Evolutionary conservation across 768 basidiomycete genomes (phyloP), one percentile per base, ranked within the genome.

Genomic region (Clavaria fumosa): DNA sequence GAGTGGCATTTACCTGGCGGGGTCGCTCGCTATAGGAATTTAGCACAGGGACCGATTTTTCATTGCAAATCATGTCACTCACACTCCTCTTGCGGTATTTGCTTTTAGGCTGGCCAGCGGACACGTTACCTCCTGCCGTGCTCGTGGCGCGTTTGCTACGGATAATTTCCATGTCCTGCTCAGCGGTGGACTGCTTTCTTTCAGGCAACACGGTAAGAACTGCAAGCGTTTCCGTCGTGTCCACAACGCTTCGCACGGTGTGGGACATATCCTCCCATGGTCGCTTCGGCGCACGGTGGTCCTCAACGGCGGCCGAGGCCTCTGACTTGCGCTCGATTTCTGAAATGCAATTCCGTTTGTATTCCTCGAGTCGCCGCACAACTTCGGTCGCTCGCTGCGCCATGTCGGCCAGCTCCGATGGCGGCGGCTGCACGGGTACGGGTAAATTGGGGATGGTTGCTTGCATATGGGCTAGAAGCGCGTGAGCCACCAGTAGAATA

Each of bases 1-100:
- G 83, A 84, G 56, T 85, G 80, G 49, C 83, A 86, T 51, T 85
- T 83, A 7, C 82, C 82, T 4, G 83, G 83, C 12, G 83, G 83
- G 24, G 78, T 82, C 31, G 83, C 80, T 47, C 83, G 74, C 83
- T 86, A 38, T 40, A 38, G 43, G 17, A 37, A 43, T 32, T 33
- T 17, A 26, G 24, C 40, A 26, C 34, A 33, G 9, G 10, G 10
- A 36, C 20, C 15, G 11, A 43, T n/a, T n/a, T n/a, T n/a, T n/a
- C n/a, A n/a, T n/a, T n/a, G n/a, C 37, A 43, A 24, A 24, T 31
- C 45, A 43, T 24, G 23, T 38, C 23, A 65, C 81, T 70, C 58
- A 86, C 83, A 60, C 83, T 85, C 59, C 83, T 62, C 55, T 86
- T 86, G 50, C 80, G 61, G 51, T 86, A 86, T 53, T 86, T 86